Percentiles rank a stretch among this genome's conserved stretches.
These are phyloP conservation scores for Fomitopsis pulvina DNA, from an alignment of 768 basidiomycete genomes.

Conservation along the genomic window DNA sequence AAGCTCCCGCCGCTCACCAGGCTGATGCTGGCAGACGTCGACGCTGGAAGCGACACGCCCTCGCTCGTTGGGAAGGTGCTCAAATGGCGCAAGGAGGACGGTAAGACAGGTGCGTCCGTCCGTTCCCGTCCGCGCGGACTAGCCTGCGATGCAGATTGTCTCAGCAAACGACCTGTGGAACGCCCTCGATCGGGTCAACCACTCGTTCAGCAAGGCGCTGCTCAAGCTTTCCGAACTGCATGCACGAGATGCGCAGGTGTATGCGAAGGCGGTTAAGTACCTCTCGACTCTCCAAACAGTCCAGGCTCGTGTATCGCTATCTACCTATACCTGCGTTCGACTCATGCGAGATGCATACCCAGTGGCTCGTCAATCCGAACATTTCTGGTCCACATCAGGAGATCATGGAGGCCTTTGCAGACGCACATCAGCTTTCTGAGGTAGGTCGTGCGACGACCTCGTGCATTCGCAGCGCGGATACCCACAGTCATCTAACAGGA, in stretches of 20 bases:
- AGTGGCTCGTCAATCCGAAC: conserved; percentile 37
- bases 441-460: too few species aligned
- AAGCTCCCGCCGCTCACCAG: conserved; percentile 78
- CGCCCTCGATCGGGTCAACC: conserved; percentile 55
- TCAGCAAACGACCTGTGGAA: conserved; percentile 63
- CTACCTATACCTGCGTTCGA: not conserved
- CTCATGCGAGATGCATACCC: not conserved
- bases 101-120: conserved; percentile 39
- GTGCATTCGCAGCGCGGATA: not conserved
- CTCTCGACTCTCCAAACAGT: conserved; percentile 53
- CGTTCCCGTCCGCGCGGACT: not conserved
- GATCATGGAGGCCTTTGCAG: conserved; percentile 49
- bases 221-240: conserved; percentile 43
- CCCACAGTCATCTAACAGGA: conserved; percentile 43
- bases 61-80: conserved; percentile 89
- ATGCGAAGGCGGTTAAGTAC: conserved; percentile 53
- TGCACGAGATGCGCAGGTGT: conserved; percentile 39
- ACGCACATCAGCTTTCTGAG: conserved; percentile 52
- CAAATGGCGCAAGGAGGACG: conserved; percentile 73
- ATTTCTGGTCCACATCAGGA: conserved; percentile 36
- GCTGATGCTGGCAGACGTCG: conserved; percentile 90
- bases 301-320: conserved; percentile 33
- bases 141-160: conserved; percentile 1
- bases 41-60: conserved; percentile 94
- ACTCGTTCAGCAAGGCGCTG: conserved; percentile 48